Evolutionary conservation across 176 grass and related monocot species (phyloP), one percentile per base, ranked within the genome.

Genomic region (Aegilops umbellulata): DNA sequence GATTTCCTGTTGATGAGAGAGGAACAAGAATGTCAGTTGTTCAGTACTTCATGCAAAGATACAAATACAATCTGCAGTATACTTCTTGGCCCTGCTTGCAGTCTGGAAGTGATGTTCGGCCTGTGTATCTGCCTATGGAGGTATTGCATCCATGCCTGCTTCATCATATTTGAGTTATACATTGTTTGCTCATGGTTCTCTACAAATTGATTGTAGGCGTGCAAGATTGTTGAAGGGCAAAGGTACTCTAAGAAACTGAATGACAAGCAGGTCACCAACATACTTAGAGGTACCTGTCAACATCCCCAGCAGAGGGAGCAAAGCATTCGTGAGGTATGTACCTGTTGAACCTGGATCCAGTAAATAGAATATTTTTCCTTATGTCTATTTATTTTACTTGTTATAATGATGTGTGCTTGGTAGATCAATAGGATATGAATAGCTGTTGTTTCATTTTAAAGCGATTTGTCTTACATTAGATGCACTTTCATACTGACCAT

Each of bases 41-140:
- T 42, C 78, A 93, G 47, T 97, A 97, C 84, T 97, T 97, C 65
- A 69, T 25, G 76, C 63, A 97, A 25, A 85, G 89, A 39, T 93
- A 97, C 24, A 35, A 86, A 0, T 95, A 65, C 74, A 70, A 13
- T n/a, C 53, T 97, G 69, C 60, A 89, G 31, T 80, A 88, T 63
- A 38, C 36, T 12, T 60, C 65, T 79, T 91, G 86, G 84, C 95
- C 92, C 26, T 97, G 95, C 77, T 87, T 97, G 49, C 92, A 94
- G 79, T 83, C 90, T 80, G 95, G 92, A 68, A 97, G 87, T 58
- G 88, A 97, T 76, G 76, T 65, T 25, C 88, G 90, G 9, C 90
- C 92, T 41, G 88, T 86, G 5, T 97, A 88, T 78, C 88, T 97
- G 81, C 89, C 92, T 35, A 93, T 97, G 90, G 92, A 97, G 92